Base-by-base conservation (phyloP, 306 rosid genomes). In the Glycine tomentella region DNA sequence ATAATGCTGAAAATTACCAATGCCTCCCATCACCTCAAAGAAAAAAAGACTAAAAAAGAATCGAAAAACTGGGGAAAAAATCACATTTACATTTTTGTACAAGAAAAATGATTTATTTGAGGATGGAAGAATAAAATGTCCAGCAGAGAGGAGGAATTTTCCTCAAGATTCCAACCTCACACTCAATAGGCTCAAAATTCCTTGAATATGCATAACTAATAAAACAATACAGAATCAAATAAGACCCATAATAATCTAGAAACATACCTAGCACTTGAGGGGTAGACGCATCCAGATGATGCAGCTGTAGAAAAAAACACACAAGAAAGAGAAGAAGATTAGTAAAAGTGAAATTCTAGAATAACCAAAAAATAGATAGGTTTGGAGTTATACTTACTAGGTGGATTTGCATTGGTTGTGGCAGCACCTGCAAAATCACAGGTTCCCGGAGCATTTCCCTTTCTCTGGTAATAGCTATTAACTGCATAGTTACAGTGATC, bases 391-490 rank as follows among this genome's bases (percentile, higher is more conserved):
- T 7, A 10, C 85, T 77, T 84, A 91, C 98, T 16, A 13, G 99
- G 99, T 48, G 97, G 83, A 75, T 86, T 92, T 73, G 14, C 66
- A 78, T 77, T 46, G 45, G 73, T 40, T 8, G 80, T 45, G 72
- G 98, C 98, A 76, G 93, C 40, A 67, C 99, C 97, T 5, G 92
- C 10, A 83, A 96, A 96, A 87, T 96, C 96, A 84, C 99, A 96
- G 79, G 84, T 90, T 9, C 91, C 91, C 20, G 56, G 81, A 66
- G 79, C 82, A 78, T 90, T 89, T 44, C 87, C 87, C 86, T 85
- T 93, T 58, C 5, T 92, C 72, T 96, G 99, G 83, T 79, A 96
- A 75, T 91, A 96, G 89, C 99, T 96, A 46, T 93, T 95, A 14
- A 89, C 98, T 2, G 98, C 98, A 64, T 88, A 96, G 48, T 75